These are phyloP conservation scores for Pinus tabuliformis DNA, from an alignment of 75 land plant species.

Conservation along the genomic window DNA sequence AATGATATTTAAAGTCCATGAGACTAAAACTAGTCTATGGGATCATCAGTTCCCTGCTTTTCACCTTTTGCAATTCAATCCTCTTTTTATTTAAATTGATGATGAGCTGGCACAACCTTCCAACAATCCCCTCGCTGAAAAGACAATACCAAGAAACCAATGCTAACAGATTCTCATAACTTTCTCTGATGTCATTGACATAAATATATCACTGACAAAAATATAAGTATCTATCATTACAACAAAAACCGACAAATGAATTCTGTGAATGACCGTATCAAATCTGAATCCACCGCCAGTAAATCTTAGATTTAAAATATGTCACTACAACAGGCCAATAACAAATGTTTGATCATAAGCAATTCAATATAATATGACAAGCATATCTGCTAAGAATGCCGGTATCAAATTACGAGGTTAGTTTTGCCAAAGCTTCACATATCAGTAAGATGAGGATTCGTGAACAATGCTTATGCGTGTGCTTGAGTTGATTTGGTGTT, in stretches of 20 bases:
- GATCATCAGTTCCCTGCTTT: too few relatives aligned
- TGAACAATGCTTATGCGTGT: not conserved
- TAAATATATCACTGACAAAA: not conserved
- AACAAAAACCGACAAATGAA: not conserved
- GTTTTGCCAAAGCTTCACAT: not conserved
- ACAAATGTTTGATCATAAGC: not conserved
- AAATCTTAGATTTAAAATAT: not conserved
- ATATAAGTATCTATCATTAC: not conserved
- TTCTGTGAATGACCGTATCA: not conserved
- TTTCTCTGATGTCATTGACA: not conserved
- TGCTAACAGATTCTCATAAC: too few relatives aligned
- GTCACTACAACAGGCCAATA: not conserved
- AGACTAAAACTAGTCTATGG: too few relatives aligned
- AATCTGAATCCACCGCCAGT: not conserved
- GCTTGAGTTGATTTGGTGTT: too few relatives aligned
- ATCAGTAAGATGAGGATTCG: not conserved
- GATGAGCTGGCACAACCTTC: too few relatives aligned
- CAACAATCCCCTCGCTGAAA: too few relatives aligned
- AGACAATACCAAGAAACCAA: too few relatives aligned
- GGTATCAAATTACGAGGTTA: not conserved
- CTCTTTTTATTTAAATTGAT: too few relatives aligned
- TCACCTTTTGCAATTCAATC: too few relatives aligned
- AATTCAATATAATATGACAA: not conserved
- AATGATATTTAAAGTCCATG: too few relatives aligned
- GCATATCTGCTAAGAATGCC: not conserved